phyloP scores from a whole-genome alignment of 148 eudicot species.

The Bassia scoparia region DNA sequence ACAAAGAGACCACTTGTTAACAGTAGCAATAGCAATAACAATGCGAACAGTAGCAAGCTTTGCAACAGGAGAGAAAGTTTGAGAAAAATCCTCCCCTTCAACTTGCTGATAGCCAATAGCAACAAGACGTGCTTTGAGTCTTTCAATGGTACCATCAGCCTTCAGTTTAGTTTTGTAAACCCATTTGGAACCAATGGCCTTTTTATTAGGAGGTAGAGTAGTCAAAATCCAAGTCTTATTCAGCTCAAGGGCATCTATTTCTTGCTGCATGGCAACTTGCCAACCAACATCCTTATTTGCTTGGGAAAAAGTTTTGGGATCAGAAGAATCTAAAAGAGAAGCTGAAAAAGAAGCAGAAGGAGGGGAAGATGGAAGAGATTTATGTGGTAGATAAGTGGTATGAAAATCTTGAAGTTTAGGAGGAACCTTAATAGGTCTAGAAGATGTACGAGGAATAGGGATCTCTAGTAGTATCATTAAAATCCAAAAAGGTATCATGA shows the following conservation, averaged over 20 bases:
- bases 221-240: background rate
- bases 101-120: background rate
- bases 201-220: background rate
- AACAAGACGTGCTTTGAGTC: background rate
- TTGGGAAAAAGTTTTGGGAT: background rate
- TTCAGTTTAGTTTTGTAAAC: background rate
- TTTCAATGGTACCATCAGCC: background rate
- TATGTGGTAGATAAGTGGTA: too few species aligned
- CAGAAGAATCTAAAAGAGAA: too few species aligned
- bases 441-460: too few species aligned
- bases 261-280: background rate
- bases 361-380: background rate
- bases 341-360: background rate
- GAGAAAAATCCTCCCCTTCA: background rate
- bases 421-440: too few species aligned
- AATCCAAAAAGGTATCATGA: too few species aligned
- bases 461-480: too few species aligned
- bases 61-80: background rate
- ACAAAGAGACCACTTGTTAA: background rate
- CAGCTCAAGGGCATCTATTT: background rate
- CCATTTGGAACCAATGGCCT: background rate
- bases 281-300: background rate
- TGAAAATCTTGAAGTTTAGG: too few species aligned
- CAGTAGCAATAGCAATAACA: background rate
- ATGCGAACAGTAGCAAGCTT: background rate